Conservation (phyloP, 495 filamentous ascomycete species). For the Aspergillus hancockii region DNA sequence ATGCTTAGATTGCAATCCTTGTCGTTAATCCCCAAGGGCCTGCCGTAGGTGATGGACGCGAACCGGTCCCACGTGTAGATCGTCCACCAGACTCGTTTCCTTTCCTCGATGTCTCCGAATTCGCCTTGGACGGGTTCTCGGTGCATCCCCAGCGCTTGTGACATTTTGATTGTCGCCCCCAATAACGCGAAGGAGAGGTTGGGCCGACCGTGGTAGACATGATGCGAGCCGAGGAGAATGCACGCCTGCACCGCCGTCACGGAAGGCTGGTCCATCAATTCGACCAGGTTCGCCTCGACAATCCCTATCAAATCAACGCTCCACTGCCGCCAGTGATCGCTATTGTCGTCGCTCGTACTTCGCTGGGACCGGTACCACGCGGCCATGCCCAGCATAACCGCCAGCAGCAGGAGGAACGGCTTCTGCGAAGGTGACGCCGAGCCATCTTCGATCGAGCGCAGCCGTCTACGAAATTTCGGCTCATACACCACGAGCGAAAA, state of each 20-base stretch:
- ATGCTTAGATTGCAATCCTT: constrained; percentile 36
- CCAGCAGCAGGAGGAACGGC: constrained; percentile 30
- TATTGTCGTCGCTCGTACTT: not conserved
- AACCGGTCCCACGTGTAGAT: constrained; percentile 42
- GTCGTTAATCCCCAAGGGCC: constrained; percentile 36
- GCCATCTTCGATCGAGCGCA: constrained; percentile 29
- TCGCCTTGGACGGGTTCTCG: constrained; percentile 21
- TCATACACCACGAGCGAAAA: constrained; percentile 35
- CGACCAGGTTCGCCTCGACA: constrained; percentile 28
- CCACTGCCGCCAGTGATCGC: constrained; percentile 18
- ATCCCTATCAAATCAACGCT: constrained; percentile 21
- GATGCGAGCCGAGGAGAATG: constrained; percentile 35
- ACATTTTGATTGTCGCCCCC: constrained; percentile 35
- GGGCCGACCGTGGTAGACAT: constrained; percentile 38
- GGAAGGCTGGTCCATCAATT: constrained; percentile 37
- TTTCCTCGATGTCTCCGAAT: constrained; percentile 31
- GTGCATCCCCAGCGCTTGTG: constrained; percentile 37
- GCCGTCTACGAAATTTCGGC: constrained; percentile 29
- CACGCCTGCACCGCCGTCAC: constrained; percentile 32
- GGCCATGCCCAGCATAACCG: constrained; percentile 32
- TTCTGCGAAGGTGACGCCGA: constrained; percentile 26
- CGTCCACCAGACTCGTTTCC: constrained; percentile 40
- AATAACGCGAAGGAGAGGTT: constrained; percentile 36
- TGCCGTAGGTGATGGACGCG: constrained; percentile 36
- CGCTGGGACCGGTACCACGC: constrained; percentile 36